Evolutionary conservation across 1,139 yeast genomes (phyloP).

Genomic region (Kodamaea plutei): DNA sequence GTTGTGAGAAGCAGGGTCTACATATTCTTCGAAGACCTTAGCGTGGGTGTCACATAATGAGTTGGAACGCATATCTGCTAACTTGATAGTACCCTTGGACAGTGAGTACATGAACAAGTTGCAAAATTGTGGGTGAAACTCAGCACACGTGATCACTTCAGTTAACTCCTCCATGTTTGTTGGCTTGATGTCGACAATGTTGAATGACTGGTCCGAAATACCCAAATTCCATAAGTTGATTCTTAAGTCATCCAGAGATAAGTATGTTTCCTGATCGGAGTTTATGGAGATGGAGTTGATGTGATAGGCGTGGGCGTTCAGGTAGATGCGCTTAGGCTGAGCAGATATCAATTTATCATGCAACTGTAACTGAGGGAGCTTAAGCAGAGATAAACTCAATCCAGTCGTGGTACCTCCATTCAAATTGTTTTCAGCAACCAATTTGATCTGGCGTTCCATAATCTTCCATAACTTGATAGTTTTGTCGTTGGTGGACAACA

Average conservation of each 20-base stretch:
- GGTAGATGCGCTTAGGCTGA: slow-evolving; percentile 84
- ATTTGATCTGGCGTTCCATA: slow-evolving; percentile 84
- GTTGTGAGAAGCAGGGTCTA: slow-evolving; percentile 89
- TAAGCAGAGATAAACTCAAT: slow-evolving; percentile 37
- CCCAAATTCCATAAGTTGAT: slow-evolving; percentile 95
- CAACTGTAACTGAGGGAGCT: slow-evolving; percentile 79
- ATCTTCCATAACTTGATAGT: slow-evolving; percentile 97
- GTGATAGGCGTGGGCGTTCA: slow-evolving; percentile 98
- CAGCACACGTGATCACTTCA: slow-evolving; percentile 97
- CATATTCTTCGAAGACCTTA: slow-evolving; percentile 85
- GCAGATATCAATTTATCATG: slow-evolving; percentile 96
- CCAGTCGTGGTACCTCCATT: slow-evolving; percentile 15
- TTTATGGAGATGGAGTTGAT: slow-evolving; percentile 93
- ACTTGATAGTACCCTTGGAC: slow-evolving; percentile 90
- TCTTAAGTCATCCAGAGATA: slow-evolving; percentile 91
- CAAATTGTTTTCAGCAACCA: slow-evolving; percentile 87
- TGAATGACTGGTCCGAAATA: slow-evolving; percentile 92
- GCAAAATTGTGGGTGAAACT: slow-evolving; percentile 91
- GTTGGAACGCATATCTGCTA: slow-evolving; percentile 95
- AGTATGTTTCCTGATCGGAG: slow-evolving; percentile 93
- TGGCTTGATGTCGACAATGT: slow-evolving; percentile 96
- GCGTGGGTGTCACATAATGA: slow-evolving; percentile 92
- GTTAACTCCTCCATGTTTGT: slow-evolving; percentile 98
- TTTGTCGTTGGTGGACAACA: slow-evolving; percentile 92
- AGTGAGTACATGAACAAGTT: slow-evolving; percentile 96